phyloP scores from a whole-genome alignment of 1,284 basidiomycete genomes.

The Rugiboletus extremiorientalis region DNA sequence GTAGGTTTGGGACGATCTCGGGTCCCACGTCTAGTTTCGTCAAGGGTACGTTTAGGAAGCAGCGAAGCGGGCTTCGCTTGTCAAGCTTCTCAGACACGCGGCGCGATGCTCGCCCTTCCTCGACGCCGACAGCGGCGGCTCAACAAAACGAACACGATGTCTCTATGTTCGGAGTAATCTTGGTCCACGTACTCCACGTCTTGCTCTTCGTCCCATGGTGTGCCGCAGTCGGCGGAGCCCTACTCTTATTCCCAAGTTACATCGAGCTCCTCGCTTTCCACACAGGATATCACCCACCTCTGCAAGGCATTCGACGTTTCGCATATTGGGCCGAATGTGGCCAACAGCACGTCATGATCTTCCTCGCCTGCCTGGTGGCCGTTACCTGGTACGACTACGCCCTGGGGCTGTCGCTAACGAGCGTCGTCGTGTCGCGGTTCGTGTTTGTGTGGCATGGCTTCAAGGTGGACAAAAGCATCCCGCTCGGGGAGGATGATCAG shows the following conservation, averaged over 20 bases:
- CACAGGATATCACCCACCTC: conserved; percentile 39
- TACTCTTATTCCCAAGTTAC: conserved; percentile 41
- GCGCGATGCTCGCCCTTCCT: not conserved
- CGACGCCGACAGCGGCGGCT: not conserved
- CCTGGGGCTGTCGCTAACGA: conserved; percentile 30
- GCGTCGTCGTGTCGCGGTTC: conserved; percentile 33
- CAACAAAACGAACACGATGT: not conserved
- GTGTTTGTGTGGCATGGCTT: conserved; percentile 42
- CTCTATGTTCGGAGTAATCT: not conserved
- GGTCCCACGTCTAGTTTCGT: conserved; percentile 16
- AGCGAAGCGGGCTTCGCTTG: conserved; percentile 12
- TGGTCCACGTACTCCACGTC: conserved; percentile 15
- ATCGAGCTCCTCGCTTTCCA: conserved; percentile 42
- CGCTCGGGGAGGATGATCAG: conserved; percentile 45
- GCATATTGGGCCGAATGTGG: conserved; percentile 46
- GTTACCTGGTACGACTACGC: conserved; percentile 30
- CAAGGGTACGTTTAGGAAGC: conserved; percentile 4
- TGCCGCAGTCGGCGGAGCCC: conserved; percentile 42
- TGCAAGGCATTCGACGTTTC: conserved; percentile 41
- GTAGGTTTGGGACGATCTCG: conserved; percentile 30
- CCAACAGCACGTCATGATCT: conserved; percentile 42
- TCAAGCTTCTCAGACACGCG: conserved; percentile 11
- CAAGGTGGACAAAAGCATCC: conserved; percentile 31
- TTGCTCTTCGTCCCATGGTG: conserved; percentile 51
- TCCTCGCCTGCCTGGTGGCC: conserved; percentile 34